Evolutionary conservation across 2,329 filamentous ascomycete species (phyloP).

Genomic region (Scleromitrula shiraiana): DNA sequence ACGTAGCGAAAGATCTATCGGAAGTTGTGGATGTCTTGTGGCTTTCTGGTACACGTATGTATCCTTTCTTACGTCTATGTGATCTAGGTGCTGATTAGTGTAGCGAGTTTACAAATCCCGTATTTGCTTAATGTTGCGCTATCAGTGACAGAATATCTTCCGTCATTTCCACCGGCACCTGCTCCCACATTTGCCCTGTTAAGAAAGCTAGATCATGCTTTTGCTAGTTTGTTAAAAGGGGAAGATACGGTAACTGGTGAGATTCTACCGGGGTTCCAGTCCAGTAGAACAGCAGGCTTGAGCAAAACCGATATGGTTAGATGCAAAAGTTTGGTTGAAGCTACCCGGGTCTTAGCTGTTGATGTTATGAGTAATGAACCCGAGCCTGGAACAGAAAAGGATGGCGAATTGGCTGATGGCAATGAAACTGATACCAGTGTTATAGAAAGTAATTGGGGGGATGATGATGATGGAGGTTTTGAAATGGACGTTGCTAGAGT

Average conservation of each 20-base stretch:
- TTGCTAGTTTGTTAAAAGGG: conserved; percentile 65
- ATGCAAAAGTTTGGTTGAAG: conserved; percentile 72
- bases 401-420: neutral
- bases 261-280: conserved; percentile 62
- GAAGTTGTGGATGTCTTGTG: conserved; percentile 72
- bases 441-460: conserved; percentile 28
- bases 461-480: conserved; percentile 44
- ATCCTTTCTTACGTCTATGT: neutral
- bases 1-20: conserved; percentile 65
- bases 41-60: conserved; percentile 78
- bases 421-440: conserved; percentile 20
- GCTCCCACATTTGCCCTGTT: conserved; percentile 63
- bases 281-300: conserved; percentile 50
- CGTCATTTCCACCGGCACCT: conserved; percentile 62
- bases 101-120: conserved; percentile 72
- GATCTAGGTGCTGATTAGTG: neutral
- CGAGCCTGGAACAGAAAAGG: conserved; percentile 28
- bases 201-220: conserved; percentile 74
- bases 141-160: conserved; percentile 62
- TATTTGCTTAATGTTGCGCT: conserved; percentile 74
- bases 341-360: conserved; percentile 62
- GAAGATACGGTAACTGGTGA: conserved; percentile 58
- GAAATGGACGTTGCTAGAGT: conserved; percentile 67
- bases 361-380: conserved; percentile 54
- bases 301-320: conserved; percentile 80